Base-by-base conservation (phyloP, 768 basidiomycete species). In the Xerocomellus amylosporus region DNA sequence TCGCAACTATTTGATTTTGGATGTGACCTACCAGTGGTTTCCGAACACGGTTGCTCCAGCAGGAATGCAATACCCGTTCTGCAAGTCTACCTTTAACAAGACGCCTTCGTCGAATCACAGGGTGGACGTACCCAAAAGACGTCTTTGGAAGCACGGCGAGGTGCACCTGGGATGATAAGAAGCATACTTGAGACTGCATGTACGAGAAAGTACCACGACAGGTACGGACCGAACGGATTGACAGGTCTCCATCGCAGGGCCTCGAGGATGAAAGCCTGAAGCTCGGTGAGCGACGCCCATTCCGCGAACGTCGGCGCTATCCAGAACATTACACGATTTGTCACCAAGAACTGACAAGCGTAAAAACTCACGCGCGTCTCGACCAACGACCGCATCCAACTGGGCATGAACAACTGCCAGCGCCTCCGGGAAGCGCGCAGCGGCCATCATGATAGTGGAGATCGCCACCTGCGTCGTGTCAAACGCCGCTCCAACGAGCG, bases 401-500 rank as follows among this genome's bases (percentile, higher is more conserved):
- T 77, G 66, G 2, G 67, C 70, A 26, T 75, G 76, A 1, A 75
- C 71, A 14, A 54, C 58, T 0, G 63, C 67, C 39, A 73, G 74
- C 1, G 66, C 59, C 7, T 71, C 59, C 0, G 76, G 77, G 42
- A 68, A 64, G 19, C 59, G 56, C 0, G 75, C 75, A 15, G 75
- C 72, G 1, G 75, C 74, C 72, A 75, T 73, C 48, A 71, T 69
- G 17, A 74, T 60, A 4, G 58, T 60, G 9, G 59, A 58, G 40
- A 67, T 69, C 1, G 55, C 67, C 12, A 65, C 65, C 31, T 65
- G 68, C 2, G 65, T 65, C 68, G 84, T 84, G 53, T 85, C 84
- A 1, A 80, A 78, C 0, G 84, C 83, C 19, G 85, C 84, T 20
- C 83, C 84, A 41, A 84, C 82, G 69, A 86, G 79, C 9, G 79